Base-by-base conservation (phyloP, 768 basidiomycete genomes). In the Amanita phalloides region DNA sequence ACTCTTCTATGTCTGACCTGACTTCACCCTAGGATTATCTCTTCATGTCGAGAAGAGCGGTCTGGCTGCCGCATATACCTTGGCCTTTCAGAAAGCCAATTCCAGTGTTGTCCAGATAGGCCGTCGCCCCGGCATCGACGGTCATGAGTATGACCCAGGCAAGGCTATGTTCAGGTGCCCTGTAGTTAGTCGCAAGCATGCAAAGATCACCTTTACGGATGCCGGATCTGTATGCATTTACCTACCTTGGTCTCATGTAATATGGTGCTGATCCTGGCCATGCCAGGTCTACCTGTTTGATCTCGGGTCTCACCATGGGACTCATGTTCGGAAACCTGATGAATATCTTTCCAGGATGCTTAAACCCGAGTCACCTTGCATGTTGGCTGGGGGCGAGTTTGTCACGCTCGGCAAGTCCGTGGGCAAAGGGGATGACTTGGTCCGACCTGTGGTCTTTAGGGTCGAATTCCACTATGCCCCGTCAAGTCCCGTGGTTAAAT, bases 401-500 rank as follows among this genome's bases (percentile, higher is more conserved):
- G 58, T 90, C 53, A 89, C 85, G 2, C 86, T 90, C 59, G 87
- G 87, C 57, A 90, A 89, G 66, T 68, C 74, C 4, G 87, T 90
- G 1, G 82, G 80, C 35, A 75, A 76, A 54, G 76, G 78, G 45
- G 72, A 75, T 21, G 77, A 77, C 48, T 65, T 73, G 25, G 86
- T 88, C 28, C 69, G 71, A 3, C 86, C 86, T 10, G 69, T 89
- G 38, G 75, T 77, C 21, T 81, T 70, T 39, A 73, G 77, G 23
- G 73, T 87, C 33, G 75, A 82, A 62, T 65, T 88, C 13, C 51
- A 52, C 30, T 32, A 33, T 37, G 21, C 14, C 7, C 39, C 38
- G 30, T 37, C 49, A 7, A 50, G 38, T 32, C 39, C 49, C 30
- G 14, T 35, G 21, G 33, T 13, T 20, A 38, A 43, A 36, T 26